Percentiles rank a stretch among this genome's conserved stretches.
Evolutionary conservation across 2,329 filamentous ascomycete species (phyloP).

Genomic region (Talaromyces sp.): DNA sequence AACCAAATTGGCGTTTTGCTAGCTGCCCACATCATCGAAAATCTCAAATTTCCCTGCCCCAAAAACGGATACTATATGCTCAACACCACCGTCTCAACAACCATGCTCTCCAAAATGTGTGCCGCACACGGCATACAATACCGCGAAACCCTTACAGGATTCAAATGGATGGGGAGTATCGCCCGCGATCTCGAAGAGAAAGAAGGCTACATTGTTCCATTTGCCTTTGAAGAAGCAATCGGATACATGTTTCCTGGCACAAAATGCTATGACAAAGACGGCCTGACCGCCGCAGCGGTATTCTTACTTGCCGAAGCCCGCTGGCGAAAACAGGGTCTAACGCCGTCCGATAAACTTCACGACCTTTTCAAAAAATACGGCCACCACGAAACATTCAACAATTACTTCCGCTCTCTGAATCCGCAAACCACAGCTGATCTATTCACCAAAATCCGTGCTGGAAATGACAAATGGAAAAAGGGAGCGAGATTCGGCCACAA

Average conservation of each 20-base stretch:
- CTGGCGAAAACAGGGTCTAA: conserved; percentile 52
- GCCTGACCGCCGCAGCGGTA: conserved; percentile 57
- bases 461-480: conserved; percentile 36
- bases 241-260: conserved; percentile 64
- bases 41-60: conserved; percentile 31
- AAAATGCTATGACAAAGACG: conserved; percentile 61
- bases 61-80: conserved; percentile 52
- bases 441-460: conserved; percentile 53
- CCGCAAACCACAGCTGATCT: conserved; percentile 51
- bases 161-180: conserved; percentile 65
- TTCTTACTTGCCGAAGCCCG: conserved; percentile 55
- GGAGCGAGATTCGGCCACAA: conserved; percentile 45
- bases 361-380: conserved; percentile 56
- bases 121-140: conserved; percentile 54
- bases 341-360: conserved; percentile 56
- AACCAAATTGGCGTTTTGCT: conserved; percentile 62
- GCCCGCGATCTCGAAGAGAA: conserved; percentile 49
- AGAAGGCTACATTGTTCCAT: conserved; percentile 51
- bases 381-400: conserved; percentile 61
- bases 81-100: conserved; percentile 61
- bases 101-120: conserved; percentile 60
- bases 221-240: conserved; percentile 63
- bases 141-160: conserved; percentile 61
- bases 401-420: conserved; percentile 59
- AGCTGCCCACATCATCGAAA: conserved; percentile 55